phyloP scores from a whole-genome alignment of 1,139 yeast species.

The Kodamaea arcana region DNA sequence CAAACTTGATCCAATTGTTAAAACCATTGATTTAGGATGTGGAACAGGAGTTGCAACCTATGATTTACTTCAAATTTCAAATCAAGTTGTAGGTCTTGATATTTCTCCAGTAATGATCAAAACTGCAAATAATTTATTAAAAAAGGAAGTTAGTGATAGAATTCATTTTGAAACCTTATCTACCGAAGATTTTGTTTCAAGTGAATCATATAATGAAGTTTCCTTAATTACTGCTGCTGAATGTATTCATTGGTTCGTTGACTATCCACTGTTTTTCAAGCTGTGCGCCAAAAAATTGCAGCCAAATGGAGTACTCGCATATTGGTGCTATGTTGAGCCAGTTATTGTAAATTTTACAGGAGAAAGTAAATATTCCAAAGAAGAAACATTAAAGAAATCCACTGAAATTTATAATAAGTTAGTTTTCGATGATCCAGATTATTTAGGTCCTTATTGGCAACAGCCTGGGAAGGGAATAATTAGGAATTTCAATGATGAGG shows the following conservation, averaged over 20 bases:
- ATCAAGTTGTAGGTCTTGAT: slow-evolving; percentile 32
- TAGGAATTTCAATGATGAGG: slow-evolving; percentile 23
- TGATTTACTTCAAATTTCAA: slow-evolving; percentile 28
- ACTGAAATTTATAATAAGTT: slow-evolving; percentile 27
- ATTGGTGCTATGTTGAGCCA: slow-evolving; percentile 44
- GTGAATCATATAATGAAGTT: slow-evolving; percentile 15
- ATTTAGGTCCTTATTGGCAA: slow-evolving; percentile 43
- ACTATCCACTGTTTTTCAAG: slow-evolving; percentile 30
- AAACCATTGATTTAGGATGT: slow-evolving; percentile 36
- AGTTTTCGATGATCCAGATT: slow-evolving; percentile 34
- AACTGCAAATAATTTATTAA: slow-evolving; percentile 21
- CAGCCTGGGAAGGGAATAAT: slow-evolving; percentile 41
- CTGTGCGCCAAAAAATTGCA: slow-evolving; percentile 27
- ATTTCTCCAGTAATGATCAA: slow-evolving; percentile 32
- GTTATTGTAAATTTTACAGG: slow-evolving; percentile 27
- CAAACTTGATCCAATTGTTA: slow-evolving; percentile 14
- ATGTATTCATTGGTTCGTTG: slow-evolving; percentile 45
- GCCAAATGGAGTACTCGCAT: slow-evolving; percentile 39
- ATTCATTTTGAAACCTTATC: slow-evolving; percentile 32
- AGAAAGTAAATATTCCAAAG: slow-evolving; percentile 14
- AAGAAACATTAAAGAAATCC: slow-evolving; percentile 19
- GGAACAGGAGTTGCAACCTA: slow-evolving; percentile 41
- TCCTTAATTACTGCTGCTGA: slow-evolving; percentile 45
- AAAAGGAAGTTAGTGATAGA: slow-evolving; percentile 15
- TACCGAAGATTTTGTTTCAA: slow-evolving; percentile 27